Base-by-base conservation (phyloP, 805 yeast species). In the Metschnikowia lunata region DNA sequence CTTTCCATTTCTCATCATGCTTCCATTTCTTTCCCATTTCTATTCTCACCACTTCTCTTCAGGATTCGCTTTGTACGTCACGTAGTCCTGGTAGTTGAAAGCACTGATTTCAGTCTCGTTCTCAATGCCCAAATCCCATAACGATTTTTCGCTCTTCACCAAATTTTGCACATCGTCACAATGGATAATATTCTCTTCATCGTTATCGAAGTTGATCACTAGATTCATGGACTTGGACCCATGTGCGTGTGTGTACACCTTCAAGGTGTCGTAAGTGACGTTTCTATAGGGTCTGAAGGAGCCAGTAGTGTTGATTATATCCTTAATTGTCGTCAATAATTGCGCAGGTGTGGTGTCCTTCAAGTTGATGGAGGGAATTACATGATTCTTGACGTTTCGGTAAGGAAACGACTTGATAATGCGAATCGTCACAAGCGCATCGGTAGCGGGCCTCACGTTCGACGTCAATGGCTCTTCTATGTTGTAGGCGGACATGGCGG, bases 211-310 rank as follows among this genome's bases (percentile, higher is more conserved):
- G 61, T 93, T 93, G 50, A 93, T 85, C 37, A 89, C 93, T 52
- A 93, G 72, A 59, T 93, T 89, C 80, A 89, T 85, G 2, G 97
- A 87, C 66, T 93, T 93, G 28, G 96, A 78, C 10, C 95, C 93
- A 63, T 91, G 98, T 0, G 99, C 98, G 60, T 88, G 89, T 27
- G 96, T 85, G 66, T 93, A 93, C 7, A 93, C 75, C 63, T 93
- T 93, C 45, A 91, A 62, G 0, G 90, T 72, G 59, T 91, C 86
- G 50, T 80, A 85, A 0, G 66, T 71, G 8, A 87, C 86, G 48
- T 75, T 85, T 58, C 97, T 75, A 63, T 81, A 90, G 1, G 98
- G 96, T 57, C 97, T 75, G 47, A 82, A 78, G 0, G 79, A 80
- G 7, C 93, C 88, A 11, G 79, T 74, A 5, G 83, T 76, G 46